Conservation (phyloP, 2,329 filamentous ascomycete species). For the Xylariaceae sp. region DNA sequence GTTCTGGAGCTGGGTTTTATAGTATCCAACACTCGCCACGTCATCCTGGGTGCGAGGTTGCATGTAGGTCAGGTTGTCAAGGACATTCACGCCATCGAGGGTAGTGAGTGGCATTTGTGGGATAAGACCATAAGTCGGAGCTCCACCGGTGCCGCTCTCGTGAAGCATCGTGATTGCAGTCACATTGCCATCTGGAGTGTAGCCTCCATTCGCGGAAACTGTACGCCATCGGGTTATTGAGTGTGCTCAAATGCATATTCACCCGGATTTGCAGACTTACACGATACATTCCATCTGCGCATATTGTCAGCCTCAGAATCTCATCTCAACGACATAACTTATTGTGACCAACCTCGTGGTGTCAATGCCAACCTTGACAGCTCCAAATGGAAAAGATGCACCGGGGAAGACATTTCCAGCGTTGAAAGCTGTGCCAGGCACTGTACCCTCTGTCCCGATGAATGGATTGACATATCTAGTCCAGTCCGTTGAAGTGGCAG, state of each 20-base stretch:
- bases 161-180: constrained; percentile 51
- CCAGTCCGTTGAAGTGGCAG: constrained; percentile 5
- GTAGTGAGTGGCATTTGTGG: constrained; percentile 42
- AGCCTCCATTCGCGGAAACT: constrained; percentile 31
- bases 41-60: constrained; percentile 35
- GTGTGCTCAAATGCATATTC: too few relatives aligned
- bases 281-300: constrained; percentile 12
- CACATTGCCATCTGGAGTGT: constrained; percentile 37
- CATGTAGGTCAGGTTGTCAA: constrained; percentile 46
- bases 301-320: constrained; percentile 1
- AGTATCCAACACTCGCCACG: constrained; percentile 49
- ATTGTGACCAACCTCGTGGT: constrained; percentile 22
- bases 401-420: constrained; percentile 42
- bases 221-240: not conserved
- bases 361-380: constrained; percentile 41
- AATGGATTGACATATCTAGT: constrained; percentile 44
- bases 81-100: constrained; percentile 38
- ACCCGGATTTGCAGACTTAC: constrained; percentile 10
- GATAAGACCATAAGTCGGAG: constrained; percentile 54
- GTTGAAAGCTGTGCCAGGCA: constrained; percentile 37
- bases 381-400: constrained; percentile 38
- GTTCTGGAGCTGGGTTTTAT: constrained; percentile 43
- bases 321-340: not conserved
- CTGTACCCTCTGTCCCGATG: constrained; percentile 43
- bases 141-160: constrained; percentile 53